These are phyloP conservation scores for Cicer yamashitae DNA, from an alignment of 306 rosid genomes.

Conservation along the genomic window DNA sequence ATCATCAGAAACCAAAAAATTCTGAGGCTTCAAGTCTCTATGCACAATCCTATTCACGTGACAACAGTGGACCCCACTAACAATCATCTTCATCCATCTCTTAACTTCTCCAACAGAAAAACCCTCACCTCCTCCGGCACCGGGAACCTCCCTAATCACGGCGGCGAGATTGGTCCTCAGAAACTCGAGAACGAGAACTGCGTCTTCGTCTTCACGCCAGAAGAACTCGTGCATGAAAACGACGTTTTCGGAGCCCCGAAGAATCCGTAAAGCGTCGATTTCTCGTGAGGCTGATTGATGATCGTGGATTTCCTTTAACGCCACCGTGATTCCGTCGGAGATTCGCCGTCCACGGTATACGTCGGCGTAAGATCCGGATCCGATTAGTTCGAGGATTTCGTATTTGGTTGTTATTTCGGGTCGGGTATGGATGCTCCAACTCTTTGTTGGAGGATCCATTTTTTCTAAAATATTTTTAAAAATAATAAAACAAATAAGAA, in stretches of 20 bases:
- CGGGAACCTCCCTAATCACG: conserved; percentile 57
- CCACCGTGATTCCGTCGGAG: conserved; percentile 70
- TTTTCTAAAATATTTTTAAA: background rate
- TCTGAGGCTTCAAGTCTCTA: conserved; percentile 84
- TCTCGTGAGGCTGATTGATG: conserved; percentile 80
- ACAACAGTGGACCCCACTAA: conserved; percentile 76
- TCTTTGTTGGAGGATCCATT: conserved; percentile 66
- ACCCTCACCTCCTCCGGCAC: conserved; percentile 36
- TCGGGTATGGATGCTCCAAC: conserved; percentile 93
- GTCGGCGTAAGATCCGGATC: conserved; percentile 91
- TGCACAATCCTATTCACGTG: conserved; percentile 76
- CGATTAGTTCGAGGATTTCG: conserved; percentile 69
- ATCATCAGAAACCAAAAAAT: conserved; percentile 74
- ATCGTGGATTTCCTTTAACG: conserved; percentile 92
- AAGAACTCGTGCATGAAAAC: conserved; percentile 82
- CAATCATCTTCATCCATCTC: conserved; percentile 82
- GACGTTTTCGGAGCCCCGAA: conserved; percentile 65
- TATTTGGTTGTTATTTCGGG: conserved; percentile 73
- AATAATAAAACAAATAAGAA: background rate
- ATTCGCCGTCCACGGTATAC: conserved; percentile 75
- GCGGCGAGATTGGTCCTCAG: conserved; percentile 63
- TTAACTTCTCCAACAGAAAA: conserved; percentile 63
- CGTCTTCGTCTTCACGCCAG: conserved; percentile 92
- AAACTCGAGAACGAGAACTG: conserved; percentile 85
- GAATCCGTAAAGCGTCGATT: conserved; percentile 74